Percentiles rank a stretch among this genome's conserved stretches.
Conservation (phyloP, 305 asterid species). For the Solanum hybrid region DNA sequence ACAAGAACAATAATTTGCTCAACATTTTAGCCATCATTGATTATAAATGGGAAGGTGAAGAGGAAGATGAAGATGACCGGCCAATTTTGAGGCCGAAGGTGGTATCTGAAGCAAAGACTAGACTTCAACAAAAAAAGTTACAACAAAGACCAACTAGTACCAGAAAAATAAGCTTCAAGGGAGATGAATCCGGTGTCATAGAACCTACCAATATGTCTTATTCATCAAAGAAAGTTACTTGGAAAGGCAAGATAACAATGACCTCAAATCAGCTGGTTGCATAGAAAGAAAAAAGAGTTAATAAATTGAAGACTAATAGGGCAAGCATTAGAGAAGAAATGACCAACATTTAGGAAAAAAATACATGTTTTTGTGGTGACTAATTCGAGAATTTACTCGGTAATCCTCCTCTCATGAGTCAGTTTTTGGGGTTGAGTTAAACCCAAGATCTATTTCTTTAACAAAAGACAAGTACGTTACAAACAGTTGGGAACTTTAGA, state of each 20-base stretch:
- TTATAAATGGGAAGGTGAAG: background rate
- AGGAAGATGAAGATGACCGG: background rate
- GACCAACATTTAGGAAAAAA: background rate
- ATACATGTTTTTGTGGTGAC: background rate
- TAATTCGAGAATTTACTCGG: background rate
- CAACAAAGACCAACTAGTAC: background rate
- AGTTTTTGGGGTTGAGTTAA: background rate
- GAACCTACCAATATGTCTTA: background rate
- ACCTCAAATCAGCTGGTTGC: background rate
- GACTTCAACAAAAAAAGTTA: background rate
- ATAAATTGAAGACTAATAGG: background rate
- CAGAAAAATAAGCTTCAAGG: background rate
- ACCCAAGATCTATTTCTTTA: background rate
- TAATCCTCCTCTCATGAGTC: background rate
- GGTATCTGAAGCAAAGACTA: background rate
- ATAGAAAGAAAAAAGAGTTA: background rate
- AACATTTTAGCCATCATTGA: background rate
- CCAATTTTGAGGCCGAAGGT: background rate
- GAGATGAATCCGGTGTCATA: background rate
- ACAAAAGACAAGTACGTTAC: background rate
- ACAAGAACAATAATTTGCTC: background rate
- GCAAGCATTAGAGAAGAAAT: background rate
- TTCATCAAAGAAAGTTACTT: background rate
- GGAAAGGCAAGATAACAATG: background rate
- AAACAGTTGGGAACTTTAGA: background rate